Evolutionary conservation across 768 basidiomycete species (phyloP), one percentile per base, ranked within the genome.

Genomic region (Leccinum imitatum): DNA sequence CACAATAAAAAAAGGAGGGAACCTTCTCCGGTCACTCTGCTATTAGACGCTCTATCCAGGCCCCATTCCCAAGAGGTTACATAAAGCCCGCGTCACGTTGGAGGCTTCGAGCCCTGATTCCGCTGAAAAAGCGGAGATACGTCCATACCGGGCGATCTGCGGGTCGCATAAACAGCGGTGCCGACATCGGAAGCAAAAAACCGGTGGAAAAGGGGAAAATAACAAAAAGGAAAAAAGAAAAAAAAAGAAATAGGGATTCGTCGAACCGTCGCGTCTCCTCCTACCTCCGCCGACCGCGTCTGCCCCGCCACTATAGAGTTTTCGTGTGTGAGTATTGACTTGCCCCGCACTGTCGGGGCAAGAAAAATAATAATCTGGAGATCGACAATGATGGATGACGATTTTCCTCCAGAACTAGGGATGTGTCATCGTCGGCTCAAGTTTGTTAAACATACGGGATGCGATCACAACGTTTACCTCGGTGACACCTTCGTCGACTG

Each of bases 351-450:
- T 52, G 25, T 52, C 51, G 51, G 30, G 51, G 19, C 19, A 46
- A 46, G 44, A 46, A 52, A 52, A 33, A 33, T 50, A 46, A 46
- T 46, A 11, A 46, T 46, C 44, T 46, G 11, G 44, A 46, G 44
- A 46, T 21, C n/a, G 31, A 25, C 14, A n/a, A 19, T 52, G 13
- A 37, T 37, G 19, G 33, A 53, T 53, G 19, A 30, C 21, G 15
- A 50, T 50, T 21, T 35, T 37, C 44, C 44, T 46, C n/a, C 30
- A 52, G 31, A 25, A 52, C 30, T 11, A 46, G 63, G 69, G 65
- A 90, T 90, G 88, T 90, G 88, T 77, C 82, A 84, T 71, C 81
- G 86, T 63, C 77, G 75, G 54, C 81, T 89, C 67, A 77, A 73
- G 64, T 82, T 87, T 71, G 73, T 70, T 58, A 79, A 76, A 67